phyloP scores from a whole-genome alignment of 2,329 filamentous ascomycete species.

The Colletotrichum horii region DNA sequence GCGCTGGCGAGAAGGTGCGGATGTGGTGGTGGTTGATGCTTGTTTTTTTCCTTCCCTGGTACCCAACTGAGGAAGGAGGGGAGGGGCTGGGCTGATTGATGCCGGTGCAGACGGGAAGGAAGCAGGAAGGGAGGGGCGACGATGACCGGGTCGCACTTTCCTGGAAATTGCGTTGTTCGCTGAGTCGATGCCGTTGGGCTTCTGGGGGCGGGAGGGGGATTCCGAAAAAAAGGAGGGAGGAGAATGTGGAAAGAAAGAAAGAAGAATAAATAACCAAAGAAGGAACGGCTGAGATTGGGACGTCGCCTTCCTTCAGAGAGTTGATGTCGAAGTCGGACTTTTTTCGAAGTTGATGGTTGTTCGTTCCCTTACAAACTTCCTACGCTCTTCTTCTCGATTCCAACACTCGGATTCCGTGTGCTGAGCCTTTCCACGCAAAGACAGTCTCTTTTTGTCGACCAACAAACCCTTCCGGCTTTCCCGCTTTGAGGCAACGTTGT shows the following conservation, averaged over 20 bases:
- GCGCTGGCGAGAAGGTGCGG: conserved; percentile 19
- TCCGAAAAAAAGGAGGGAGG: neutral
- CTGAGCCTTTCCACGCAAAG: neutral
- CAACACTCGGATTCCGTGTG: neutral
- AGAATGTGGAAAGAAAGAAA: neutral
- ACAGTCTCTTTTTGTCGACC: neutral
- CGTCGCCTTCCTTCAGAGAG: neutral
- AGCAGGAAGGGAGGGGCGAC: conserved; percentile 6
- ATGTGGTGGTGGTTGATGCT: neutral
- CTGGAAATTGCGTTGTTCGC: conserved; percentile 8
- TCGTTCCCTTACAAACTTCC: neutral
- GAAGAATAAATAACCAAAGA: neutral
- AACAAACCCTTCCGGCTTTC: neutral
- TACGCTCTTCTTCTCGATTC: neutral
- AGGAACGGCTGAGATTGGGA: neutral
- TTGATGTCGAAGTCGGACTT: neutral
- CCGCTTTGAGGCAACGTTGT: neutral
- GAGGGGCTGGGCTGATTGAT: conserved; percentile 15
- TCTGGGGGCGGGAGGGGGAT: neutral
- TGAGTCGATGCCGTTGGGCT: conserved; percentile 5
- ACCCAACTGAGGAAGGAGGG: neutral
- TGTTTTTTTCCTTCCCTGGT: neutral
- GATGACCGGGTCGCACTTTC: conserved; percentile 16
- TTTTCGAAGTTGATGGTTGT: neutral
- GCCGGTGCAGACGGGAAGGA: conserved; percentile 12